Conservation (phyloP, 257 asterid species). For the Sherardia arvensis region DNA sequence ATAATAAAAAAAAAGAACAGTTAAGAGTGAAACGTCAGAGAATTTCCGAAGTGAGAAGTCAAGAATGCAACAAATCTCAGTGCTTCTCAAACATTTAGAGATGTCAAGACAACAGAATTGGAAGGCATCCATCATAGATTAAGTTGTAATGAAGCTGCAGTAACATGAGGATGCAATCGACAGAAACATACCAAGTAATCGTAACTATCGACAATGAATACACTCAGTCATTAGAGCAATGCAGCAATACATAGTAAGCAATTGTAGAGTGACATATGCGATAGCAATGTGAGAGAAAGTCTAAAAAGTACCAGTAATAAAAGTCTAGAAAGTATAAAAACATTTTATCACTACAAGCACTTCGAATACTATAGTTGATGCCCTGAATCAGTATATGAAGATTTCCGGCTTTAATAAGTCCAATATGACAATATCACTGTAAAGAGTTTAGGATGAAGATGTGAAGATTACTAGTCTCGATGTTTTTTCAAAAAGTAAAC, state of each 20-base stretch:
- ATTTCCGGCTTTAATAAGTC: neutral
- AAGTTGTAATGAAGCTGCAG: neutral
- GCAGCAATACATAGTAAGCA: neutral
- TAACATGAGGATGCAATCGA: neutral
- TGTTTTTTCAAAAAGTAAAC: neutral
- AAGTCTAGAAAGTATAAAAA: neutral
- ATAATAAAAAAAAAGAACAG: neutral
- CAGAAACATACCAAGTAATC: neutral
- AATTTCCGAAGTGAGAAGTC: neutral
- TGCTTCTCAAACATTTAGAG: neutral
- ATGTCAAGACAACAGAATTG: neutral
- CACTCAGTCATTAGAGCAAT: too few species aligned
- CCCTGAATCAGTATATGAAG: neutral
- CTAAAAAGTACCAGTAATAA: too few species aligned
- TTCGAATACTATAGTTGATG: too few species aligned
- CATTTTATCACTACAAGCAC: slow-evolving; percentile 1
- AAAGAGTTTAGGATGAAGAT: neutral
- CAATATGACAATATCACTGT: too few species aligned
- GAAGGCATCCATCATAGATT: neutral
- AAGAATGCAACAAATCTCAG: neutral
- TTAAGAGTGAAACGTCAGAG: neutral
- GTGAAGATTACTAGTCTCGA: neutral
- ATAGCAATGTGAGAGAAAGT: too few species aligned
- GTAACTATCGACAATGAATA: neutral
- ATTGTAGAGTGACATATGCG: neutral